Percentiles rank a stretch among this genome's conserved stretches.
These are phyloP conservation scores for Pythium chondricola DNA, from an alignment of 352 stramenopile species.

Conservation along the genomic window DNA sequence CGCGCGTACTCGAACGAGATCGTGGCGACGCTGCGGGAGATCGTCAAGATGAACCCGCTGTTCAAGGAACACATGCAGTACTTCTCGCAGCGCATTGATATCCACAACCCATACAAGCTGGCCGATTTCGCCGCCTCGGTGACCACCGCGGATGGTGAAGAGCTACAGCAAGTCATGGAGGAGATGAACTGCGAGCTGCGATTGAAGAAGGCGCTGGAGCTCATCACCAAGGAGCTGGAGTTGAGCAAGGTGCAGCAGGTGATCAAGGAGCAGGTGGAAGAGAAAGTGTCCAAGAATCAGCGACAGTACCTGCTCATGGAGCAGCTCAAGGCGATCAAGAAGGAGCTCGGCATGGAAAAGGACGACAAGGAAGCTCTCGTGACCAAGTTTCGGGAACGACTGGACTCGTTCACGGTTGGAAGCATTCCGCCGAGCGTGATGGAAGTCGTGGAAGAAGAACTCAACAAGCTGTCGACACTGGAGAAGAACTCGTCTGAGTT, in stretches of 20 bases:
- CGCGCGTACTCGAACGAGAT: constrained; percentile 98
- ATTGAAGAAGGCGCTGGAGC: constrained; percentile 93
- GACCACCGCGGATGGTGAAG: constrained; percentile 91
- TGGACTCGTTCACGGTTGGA: constrained; percentile 49
- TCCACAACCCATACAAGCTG: constrained; percentile 97
- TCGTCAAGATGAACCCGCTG: constrained; percentile 96
- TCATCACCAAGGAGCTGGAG: constrained; percentile 97
- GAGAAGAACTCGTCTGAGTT: constrained; percentile 99
- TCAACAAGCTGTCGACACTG: constrained; percentile 96
- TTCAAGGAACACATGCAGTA: constrained; percentile 98
- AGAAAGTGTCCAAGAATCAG: constrained; percentile 95
- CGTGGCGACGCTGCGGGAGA: constrained; percentile 92
- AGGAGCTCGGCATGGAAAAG: constrained; percentile 98
- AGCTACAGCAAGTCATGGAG: constrained; percentile 92
- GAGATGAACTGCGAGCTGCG: constrained; percentile 94
- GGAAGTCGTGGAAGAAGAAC: constrained; percentile 96
- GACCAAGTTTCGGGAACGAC: constrained; percentile 92
- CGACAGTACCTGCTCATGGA: constrained; percentile 98
- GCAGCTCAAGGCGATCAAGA: constrained; percentile 99
- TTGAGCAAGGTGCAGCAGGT: constrained; percentile 96
- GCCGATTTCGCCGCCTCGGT: constrained; percentile 96
- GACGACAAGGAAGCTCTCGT: constrained; percentile 98
- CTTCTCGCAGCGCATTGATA: constrained; percentile 93
- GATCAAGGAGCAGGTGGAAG: constrained; percentile 91
- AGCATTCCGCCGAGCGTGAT: constrained; percentile 77